These are phyloP conservation scores for Triangularia setosa DNA, from an alignment of 2,329 filamentous ascomycete genomes.

Conservation along the genomic window DNA sequence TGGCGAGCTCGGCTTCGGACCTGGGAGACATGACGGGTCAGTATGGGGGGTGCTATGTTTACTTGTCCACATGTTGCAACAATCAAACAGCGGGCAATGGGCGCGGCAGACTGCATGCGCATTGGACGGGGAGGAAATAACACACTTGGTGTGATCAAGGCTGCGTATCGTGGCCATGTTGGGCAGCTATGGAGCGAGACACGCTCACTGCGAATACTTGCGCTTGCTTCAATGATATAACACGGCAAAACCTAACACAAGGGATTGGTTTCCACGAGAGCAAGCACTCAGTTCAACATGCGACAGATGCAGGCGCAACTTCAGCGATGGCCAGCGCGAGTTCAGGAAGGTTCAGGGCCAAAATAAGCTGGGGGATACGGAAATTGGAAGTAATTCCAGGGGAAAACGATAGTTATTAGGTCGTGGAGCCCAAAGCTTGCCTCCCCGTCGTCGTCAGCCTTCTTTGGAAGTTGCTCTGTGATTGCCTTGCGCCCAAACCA, in stretches of 20 bases:
- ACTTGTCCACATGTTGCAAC: not conserved
- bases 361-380: slow-evolving; percentile 1
- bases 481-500: not conserved
- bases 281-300: slow-evolving; percentile 4
- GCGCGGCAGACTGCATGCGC: not conserved
- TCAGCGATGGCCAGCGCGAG: not conserved
- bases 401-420: slow-evolving; percentile 1
- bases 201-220: not conserved
- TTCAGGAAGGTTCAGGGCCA: not conserved
- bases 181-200: slow-evolving; percentile 21
- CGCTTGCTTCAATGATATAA: not conserved
- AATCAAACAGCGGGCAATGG: not conserved
- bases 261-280: not conserved
- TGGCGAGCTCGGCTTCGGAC: slow-evolving; percentile 64
- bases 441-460: slow-evolving; percentile 22
- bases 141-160: slow-evolving; percentile 33
- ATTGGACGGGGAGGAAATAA: slow-evolving; percentile 15
- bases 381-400: slow-evolving; percentile 6
- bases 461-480: slow-evolving; percentile 6
- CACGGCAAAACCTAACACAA: slow-evolving; percentile 9
- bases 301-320: slow-evolving; percentile 6
- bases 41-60: slow-evolving; percentile 7
- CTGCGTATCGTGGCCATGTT: slow-evolving; percentile 33
- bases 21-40: slow-evolving; percentile 37
- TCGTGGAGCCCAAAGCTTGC: slow-evolving; percentile 4